These are phyloP conservation scores for Leishmania tarentolae DNA, from an alignment of 208 protist species.

Conservation along the genomic window DNA sequence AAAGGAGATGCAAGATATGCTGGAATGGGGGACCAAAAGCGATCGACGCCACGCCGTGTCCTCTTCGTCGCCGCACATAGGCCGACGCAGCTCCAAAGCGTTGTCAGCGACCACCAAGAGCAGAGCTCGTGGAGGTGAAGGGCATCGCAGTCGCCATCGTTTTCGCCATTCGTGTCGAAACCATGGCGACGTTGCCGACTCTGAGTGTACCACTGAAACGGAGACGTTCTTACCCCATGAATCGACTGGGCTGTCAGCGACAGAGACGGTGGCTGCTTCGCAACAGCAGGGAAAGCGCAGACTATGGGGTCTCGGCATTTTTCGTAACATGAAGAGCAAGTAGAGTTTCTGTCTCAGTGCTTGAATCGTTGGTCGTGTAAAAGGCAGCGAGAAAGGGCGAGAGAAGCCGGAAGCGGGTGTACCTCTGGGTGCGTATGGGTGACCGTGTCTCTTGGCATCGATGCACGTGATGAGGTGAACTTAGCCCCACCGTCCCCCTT, in stretches of 20 bases:
- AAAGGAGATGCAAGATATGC: constrained; percentile 33
- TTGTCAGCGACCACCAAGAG: not conserved
- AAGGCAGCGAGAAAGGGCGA: not conserved
- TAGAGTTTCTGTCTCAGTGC: not conserved
- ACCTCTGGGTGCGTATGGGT: not conserved
- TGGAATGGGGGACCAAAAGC: constrained; percentile 26
- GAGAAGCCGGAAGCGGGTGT: not conserved
- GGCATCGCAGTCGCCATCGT: not conserved
- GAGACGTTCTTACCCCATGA: not conserved
- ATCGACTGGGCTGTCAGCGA: not conserved
- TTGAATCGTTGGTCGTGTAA: not conserved
- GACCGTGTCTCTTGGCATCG: not conserved
- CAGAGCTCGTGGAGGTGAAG: not conserved
- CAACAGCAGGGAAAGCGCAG: constrained; percentile 10
- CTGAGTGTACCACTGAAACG: not conserved
- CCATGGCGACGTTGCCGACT: constrained; percentile 1
- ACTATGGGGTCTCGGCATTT: constrained; percentile 15
- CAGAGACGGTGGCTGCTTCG: constrained; percentile 17
- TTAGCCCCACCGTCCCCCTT: not conserved
- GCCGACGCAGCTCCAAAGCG: constrained; percentile 8
- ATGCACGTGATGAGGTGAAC: not conserved
- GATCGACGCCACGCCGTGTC: constrained; percentile 7
- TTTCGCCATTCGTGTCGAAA: not conserved
- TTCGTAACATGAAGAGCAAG: constrained; percentile 31
- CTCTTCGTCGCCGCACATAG: constrained; percentile 5